A percentile compares a stretch with the other conserved stretches of the same genome.
phyloP scores from a whole-genome alignment of 1,139 yeast genomes.

The Debaryomycetaceae sp. region DNA sequence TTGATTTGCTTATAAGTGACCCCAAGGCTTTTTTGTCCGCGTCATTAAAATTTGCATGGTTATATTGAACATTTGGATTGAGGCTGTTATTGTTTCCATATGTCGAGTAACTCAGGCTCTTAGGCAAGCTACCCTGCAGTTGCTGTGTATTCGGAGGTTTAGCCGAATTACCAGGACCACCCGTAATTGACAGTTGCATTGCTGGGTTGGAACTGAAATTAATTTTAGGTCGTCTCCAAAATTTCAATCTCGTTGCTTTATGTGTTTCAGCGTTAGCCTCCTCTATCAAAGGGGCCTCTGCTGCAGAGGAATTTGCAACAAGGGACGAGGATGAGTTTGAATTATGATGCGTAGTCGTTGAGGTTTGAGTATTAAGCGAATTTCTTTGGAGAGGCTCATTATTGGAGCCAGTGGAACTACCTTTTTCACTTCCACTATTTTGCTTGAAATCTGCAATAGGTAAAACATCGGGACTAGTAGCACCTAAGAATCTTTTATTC shows the following conservation, averaged over 20 bases:
- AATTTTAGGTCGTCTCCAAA: slow-evolving; percentile 53
- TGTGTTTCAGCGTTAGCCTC: slow-evolving; percentile 40
- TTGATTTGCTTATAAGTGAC: slow-evolving; percentile 31
- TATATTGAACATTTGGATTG: slow-evolving; percentile 2
- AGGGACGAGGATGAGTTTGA: slow-evolving; percentile 13
- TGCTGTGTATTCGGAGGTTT: neutral
- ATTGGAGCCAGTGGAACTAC: neutral
- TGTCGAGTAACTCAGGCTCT: slow-evolving; percentile 8
- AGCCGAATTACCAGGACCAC: neutral
- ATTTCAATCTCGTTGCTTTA: slow-evolving; percentile 46
- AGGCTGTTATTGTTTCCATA: slow-evolving; percentile 1
- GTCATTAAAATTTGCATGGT: slow-evolving; percentile 1
- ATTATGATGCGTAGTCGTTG: neutral
- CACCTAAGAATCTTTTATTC: slow-evolving; percentile 19
- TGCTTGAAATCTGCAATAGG: neutral
- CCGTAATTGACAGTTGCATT: neutral
- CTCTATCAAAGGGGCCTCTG: slow-evolving; percentile 10
- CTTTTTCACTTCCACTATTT: neutral
- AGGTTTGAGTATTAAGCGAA: neutral
- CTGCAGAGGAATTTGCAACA: slow-evolving; percentile 15
- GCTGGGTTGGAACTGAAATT: slow-evolving; percentile 11
- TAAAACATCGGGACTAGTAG: neutral
- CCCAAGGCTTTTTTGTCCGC: slow-evolving; percentile 10
- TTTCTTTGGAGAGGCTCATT: neutral
- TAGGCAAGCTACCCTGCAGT: slow-evolving; percentile 7